Base-by-base conservation (phyloP, 257 asterid species). In the Nicotiana undulata region DNA sequence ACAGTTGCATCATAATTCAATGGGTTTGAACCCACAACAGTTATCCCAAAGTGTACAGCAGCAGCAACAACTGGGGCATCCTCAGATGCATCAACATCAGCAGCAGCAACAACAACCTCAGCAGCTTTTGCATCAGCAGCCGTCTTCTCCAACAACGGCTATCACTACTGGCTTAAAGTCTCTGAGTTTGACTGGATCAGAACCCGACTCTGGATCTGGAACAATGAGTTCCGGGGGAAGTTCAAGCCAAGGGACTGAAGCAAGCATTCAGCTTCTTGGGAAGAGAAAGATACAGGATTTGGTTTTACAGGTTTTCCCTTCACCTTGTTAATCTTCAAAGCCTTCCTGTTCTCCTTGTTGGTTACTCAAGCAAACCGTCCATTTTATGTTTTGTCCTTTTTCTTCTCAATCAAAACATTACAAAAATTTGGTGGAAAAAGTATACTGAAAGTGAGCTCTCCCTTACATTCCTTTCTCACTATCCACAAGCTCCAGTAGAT, bases 171-270 rank as follows among this genome's bases (percentile, higher is more conserved):
- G 92, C 77, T 94, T 89, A 87, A 89, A 89, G 82, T 89, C 97
- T 34, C 86, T 90, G 40, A 92, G 97, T 87, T 85, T 93, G 90
- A 92, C 96, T 2, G 99, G 99, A 78, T 95, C 97, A 46, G 97
- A 93, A 87, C 97, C 96, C 46, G 94, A 91, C 67, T 88, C 96
- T 79, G 97, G 92, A 80, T 92, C 97, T 53, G 99, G 97, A 80
- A 82, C 92, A 5, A 91, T 97, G 40, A 89, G 97, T 40, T 96
- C 97, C 0, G 98, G 97, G 61, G 98, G 96, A 72, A 92, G 96
- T 86, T 91, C 97, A 58, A 95, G 97, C 86, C 97, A 90, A 82
- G 99, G 98, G 85, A 86, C 93, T 49, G 97, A 92, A 83, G 94
- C 94, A 7, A 91, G 92, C 89, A 89, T 87, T 86, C 97, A 95